A percentile compares a stretch with the other conserved stretches of the same genome.
Conservation (phyloP, 2,329 filamentous ascomycete genomes). For the Colletotrichum sp. region DNA sequence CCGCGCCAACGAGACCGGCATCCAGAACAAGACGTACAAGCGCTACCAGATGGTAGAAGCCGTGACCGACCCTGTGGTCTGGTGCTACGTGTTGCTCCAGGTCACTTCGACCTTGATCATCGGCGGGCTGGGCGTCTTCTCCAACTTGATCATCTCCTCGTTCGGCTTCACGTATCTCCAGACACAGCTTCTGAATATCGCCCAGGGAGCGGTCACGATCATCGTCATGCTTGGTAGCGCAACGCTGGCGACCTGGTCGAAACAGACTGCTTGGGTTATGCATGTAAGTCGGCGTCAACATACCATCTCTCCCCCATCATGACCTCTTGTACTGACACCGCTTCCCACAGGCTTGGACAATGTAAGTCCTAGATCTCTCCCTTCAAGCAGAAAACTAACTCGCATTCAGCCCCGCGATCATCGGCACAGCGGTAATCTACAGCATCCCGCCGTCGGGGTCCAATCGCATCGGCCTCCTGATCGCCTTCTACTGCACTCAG, state of each 20-base stretch:
- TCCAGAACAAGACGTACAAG: slow-evolving; percentile 74
- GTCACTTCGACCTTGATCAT: slow-evolving; percentile 68
- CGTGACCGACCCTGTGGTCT: slow-evolving; percentile 53
- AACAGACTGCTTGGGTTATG: slow-evolving; percentile 54
- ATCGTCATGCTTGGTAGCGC: slow-evolving; percentile 33
- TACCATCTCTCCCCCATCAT: slow-evolving; percentile 42
- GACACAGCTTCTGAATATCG: slow-evolving; percentile 53
- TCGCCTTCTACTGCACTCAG: slow-evolving; percentile 49
- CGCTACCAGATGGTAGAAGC: slow-evolving; percentile 65
- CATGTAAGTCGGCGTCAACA: not conserved
- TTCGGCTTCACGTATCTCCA: slow-evolving; percentile 64
- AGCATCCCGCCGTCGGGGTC: slow-evolving; percentile 29
- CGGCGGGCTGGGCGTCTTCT: slow-evolving; percentile 67
- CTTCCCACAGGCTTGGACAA: slow-evolving; percentile 44
- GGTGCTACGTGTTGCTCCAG: slow-evolving; percentile 65
- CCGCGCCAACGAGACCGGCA: slow-evolving; percentile 76
- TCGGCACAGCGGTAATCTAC: slow-evolving; percentile 46
- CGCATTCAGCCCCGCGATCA: not conserved
- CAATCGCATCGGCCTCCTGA: slow-evolving; percentile 39
- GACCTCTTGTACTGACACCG: slow-evolving; percentile 54
- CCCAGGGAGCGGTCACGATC: slow-evolving; percentile 54
- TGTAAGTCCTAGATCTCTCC: not conserved
- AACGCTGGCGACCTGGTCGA: slow-evolving; percentile 57
- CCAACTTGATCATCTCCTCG: slow-evolving; percentile 66
- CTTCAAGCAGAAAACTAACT: not conserved